phyloP scores from a whole-genome alignment of 495 filamentous ascomycete genomes.

The Penicillium paradoxum region DNA sequence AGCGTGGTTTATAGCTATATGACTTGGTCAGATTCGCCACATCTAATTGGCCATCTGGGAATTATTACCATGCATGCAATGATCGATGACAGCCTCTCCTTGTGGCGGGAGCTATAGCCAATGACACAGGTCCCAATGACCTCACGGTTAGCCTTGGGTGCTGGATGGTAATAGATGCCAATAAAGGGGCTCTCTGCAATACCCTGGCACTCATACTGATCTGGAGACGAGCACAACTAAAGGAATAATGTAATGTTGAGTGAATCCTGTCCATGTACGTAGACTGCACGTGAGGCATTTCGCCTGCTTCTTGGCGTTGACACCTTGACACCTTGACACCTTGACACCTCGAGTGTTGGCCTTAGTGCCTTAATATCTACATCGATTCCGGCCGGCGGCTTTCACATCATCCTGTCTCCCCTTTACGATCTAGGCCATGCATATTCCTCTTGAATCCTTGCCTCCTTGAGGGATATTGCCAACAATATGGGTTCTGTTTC shows the following conservation, averaged over 20 bases:
- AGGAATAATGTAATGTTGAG: not conserved
- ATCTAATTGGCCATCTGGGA: constrained; percentile 1
- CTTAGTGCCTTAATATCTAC: not conserved
- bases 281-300: constrained; percentile 12
- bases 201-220: constrained; percentile 12
- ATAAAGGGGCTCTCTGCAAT: not conserved
- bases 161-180: not conserved
- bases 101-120: constrained; percentile 7
- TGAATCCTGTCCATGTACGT: not conserved
- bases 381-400: no score
- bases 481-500: no score
- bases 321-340: not conserved
- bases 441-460: no score
- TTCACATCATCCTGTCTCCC: no score
- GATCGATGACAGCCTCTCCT: constrained; percentile 1
- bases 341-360: no score
- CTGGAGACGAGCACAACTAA: not conserved
- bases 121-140: constrained; percentile 6
- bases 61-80: constrained; percentile 5
- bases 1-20: not conserved
- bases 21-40: constrained; percentile 7
- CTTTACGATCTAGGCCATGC: no score
- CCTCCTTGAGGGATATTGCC: no score
- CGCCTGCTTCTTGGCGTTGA: not conserved
- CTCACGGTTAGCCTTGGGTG: not conserved